Conservation (phyloP, 345 rosid species). For the Eucalyptus camaldulensis region DNA sequence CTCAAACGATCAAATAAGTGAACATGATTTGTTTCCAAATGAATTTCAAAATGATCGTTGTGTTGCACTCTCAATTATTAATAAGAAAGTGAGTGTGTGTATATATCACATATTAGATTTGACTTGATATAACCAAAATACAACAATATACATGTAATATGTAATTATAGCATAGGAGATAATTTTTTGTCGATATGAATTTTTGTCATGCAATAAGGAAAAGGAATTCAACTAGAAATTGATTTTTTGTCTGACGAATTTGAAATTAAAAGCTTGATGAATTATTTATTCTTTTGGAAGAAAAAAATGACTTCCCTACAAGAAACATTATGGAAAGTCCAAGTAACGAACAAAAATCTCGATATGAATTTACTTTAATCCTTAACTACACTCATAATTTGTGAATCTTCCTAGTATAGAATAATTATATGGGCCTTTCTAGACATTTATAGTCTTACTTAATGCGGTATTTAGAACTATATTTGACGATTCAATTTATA, state of each 20-base stretch:
- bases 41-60: no score
- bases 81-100: neutral
- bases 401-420: neutral
- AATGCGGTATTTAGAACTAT: neutral
- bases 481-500: neutral
- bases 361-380: no score
- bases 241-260: neutral
- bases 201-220: neutral
- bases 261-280: accelerated
- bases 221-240: neutral
- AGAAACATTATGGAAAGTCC: neutral
- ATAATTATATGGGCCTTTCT: neutral
- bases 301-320: neutral
- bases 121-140: neutral
- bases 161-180: neutral
- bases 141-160: neutral
- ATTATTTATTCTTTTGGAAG: neutral
- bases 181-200: accelerated
- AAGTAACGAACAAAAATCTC: neutral
- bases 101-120: accelerated
- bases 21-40: neutral
- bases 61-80: neutral
- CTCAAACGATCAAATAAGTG: neutral
- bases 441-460: neutral
- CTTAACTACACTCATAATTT: neutral